Evolutionary conservation across 2,329 filamentous ascomycete species (phyloP).

Genomic region (Alternaria sp.): DNA sequence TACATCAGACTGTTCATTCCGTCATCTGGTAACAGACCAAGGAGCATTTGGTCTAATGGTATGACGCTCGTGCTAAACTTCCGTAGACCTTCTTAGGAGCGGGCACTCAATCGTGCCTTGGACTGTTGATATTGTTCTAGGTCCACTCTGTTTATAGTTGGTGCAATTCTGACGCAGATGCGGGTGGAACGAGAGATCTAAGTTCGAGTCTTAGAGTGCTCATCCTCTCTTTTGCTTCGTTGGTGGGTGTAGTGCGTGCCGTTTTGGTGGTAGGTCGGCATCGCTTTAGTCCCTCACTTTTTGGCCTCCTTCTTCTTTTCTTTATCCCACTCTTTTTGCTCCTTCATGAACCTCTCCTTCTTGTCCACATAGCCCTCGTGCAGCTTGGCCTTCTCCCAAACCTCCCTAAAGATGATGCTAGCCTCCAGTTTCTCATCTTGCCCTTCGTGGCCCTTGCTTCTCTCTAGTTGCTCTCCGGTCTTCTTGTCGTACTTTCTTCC

Average conservation of each 20-base stretch:
- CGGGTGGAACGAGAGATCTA: neutral
- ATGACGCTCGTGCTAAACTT: neutral
- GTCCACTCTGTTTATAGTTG: neutral
- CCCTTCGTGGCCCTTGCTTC: constrained; percentile 54
- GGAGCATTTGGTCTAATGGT: neutral
- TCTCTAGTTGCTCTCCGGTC: constrained; percentile 51
- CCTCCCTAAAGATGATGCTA: constrained; percentile 57
- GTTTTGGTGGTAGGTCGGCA: neutral
- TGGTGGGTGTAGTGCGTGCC: neutral
- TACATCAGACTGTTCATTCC: neutral
- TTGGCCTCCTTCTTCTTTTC: constrained; percentile 17
- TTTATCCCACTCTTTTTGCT: constrained; percentile 55
- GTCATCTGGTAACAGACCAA: neutral
- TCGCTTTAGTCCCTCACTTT: neutral
- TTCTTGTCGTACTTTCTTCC: constrained; percentile 62
- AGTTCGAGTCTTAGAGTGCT: constrained; percentile 4
- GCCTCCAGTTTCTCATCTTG: constrained; percentile 59
- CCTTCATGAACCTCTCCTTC: constrained; percentile 57
- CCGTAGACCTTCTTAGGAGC: neutral
- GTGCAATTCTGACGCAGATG: constrained; percentile 1
- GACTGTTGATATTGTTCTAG: neutral
- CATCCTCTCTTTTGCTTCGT: neutral
- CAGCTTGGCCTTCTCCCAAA: constrained; percentile 57
- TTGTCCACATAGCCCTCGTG: constrained; percentile 54
- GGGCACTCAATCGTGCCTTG: neutral